Evolutionary conservation across 2,329 filamentous ascomycete species (phyloP), one percentile per base, ranked within the genome.

Genomic region (Fusarium sp.): DNA sequence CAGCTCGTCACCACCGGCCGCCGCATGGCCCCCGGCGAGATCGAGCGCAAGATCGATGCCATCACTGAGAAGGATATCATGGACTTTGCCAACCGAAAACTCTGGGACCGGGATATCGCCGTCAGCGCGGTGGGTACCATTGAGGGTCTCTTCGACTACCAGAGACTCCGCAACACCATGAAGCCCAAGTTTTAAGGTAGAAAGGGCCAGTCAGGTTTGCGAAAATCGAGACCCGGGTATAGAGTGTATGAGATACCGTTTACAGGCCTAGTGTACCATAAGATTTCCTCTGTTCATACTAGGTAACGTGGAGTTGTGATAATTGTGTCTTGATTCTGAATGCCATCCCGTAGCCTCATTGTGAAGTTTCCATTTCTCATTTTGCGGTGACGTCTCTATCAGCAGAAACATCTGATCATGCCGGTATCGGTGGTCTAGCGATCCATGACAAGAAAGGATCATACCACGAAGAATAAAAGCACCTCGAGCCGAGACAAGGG

Each of bases 1-100:
- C 97, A 99, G 88, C 95, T 99, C 86, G 92, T 99, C 88, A 98
- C 95, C 82, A 98, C 97, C 68, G 97, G 97, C 83, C 94, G 95
- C 81, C 93, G 96, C 77, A 93, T 97, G 91, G 92, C 88, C 83
- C 94, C 97, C 70, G 93, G 93, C 84, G 97, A 99, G 89, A 96
- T 99, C 76, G 97, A 99, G 91, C 92, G 94, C 80, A 91, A 93
- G 78, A 95, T 99, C 79, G 93, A 95, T 81, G 89, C 87, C 79
- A 96, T 99, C 82, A 95, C 95, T 76, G 95, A 95, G 86, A 97
- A 97, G 89, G 95, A 98, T 81, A 94, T 99, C 76, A 98, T 98
- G 94, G 92, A 93, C 81, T 99, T 98, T 83, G 96, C 96, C 81
- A 93, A 94, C 89, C 92, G 92, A 85, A 98, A 97, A 88, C 88